Percentiles rank a stretch among this genome's conserved stretches.
These are phyloP conservation scores for Fusarium torulosum DNA, from an alignment of 2,329 filamentous ascomycete genomes.

Conservation along the genomic window DNA sequence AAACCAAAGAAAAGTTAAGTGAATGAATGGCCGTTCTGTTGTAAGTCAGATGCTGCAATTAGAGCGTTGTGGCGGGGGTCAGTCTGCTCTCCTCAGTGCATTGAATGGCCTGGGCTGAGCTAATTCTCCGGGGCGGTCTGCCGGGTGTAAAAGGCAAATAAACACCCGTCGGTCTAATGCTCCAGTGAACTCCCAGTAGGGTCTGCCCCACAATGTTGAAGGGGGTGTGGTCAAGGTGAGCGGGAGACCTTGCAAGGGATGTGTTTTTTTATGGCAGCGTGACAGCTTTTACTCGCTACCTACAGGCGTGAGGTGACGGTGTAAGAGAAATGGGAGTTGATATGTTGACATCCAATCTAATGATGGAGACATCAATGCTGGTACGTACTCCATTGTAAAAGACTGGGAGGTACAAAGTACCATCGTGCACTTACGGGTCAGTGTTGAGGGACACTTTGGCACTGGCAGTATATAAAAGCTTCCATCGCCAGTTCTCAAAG, in stretches of 20 bases:
- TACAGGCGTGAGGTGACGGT: conserved; percentile 36
- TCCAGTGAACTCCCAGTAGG: conserved; percentile 30
- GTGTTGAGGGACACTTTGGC: conserved; percentile 44
- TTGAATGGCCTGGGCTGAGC: not conserved
- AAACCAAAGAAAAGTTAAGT: not conserved
- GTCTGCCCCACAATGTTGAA: conserved; percentile 37
- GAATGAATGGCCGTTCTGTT: not conserved
- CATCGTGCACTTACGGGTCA: conserved; percentile 37
- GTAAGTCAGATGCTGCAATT: conserved; percentile 17
- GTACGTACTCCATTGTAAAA: conserved; percentile 37
- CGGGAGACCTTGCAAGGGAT: conserved; percentile 39
- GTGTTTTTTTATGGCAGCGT: conserved; percentile 40
- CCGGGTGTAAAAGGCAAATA: conserved; percentile 29
- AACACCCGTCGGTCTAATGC: conserved; percentile 31
- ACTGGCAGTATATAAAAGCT: conserved; percentile 47
- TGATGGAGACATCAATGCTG: conserved; percentile 15
- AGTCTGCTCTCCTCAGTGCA: not conserved
- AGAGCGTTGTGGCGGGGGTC: conserved; percentile 3
- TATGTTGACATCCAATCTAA: conserved; percentile 33
- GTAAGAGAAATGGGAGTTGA: conserved; percentile 41
- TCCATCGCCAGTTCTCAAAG: conserved; percentile 45
- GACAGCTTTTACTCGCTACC: conserved; percentile 38
- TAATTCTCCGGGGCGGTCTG: conserved; percentile 9
- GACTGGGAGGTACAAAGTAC: conserved; percentile 39
- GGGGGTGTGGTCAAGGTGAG: conserved; percentile 43